Base-by-base conservation (phyloP, 345 rosid species). In the Citropsis articulata region DNA sequence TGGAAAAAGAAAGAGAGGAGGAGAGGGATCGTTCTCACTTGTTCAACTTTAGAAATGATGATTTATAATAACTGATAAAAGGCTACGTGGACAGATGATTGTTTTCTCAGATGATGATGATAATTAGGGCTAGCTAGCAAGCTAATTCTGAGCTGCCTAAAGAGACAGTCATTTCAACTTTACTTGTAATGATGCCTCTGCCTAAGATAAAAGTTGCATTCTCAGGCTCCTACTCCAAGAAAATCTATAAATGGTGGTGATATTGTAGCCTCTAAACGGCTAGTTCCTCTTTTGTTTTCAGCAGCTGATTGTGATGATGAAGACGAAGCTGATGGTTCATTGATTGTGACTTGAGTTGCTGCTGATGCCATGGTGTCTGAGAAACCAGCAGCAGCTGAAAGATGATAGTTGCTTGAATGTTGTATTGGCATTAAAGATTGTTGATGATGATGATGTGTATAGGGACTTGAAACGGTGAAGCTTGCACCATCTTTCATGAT, bases 181-280 rank as follows among this genome's bases (percentile, higher is more conserved):
- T 16, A 36, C 65, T 60, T 81, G 27, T 42, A 64, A 50, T 72
- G 69, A 68, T 73, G 35, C 57, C 57, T 53, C 57, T 53, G 57
- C 57, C 72, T 40, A 68, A 76, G 76, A 72, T 75, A 38, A 9
- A 28, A 5, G 63, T 56, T 76, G 64, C 59, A 36, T 53, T 59
- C n/a, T 66, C 70, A 66, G 73, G 82, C 90, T 75, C 90, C 90
- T 70, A 86, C 88, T 35, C 90, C 93, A 61, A 90, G 89, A 81
- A 90, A 90, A 80, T 88, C 93, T 79, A 90, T 86, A 81, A 88
- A 90, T 62, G 91, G 82, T 71, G 87, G 88, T 59, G 83, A 57
- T 40, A 60, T 70, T 31, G 53, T 76, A 22, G 72, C 61, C 78
- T 81, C 80, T 40, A 66, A 76, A 65, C 76, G 81, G 76, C 77